These are phyloP conservation scores for Nannizziopsis arthrosporioides DNA, from an alignment of 2,329 filamentous ascomycete species.

Conservation along the genomic window DNA sequence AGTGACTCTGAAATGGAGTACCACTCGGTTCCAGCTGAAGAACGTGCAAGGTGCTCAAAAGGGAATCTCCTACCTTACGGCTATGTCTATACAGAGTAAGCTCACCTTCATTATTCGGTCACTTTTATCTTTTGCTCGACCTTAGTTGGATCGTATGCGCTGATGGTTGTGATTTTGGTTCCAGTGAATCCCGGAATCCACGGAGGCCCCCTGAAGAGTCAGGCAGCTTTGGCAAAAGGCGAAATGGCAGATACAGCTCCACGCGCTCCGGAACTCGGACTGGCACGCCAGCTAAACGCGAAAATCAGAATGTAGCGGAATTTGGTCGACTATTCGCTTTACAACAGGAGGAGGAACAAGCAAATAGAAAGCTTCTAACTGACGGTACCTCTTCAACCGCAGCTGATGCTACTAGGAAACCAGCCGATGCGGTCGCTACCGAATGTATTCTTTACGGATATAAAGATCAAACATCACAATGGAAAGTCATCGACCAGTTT, in stretches of 20 bases:
- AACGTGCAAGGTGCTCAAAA: slow-evolving; percentile 48
- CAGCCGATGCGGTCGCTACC: slow-evolving; percentile 46
- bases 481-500: slow-evolving; percentile 80
- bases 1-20: slow-evolving; percentile 43
- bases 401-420: slow-evolving; percentile 30
- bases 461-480: slow-evolving; percentile 53
- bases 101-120: slow-evolving; percentile 11
- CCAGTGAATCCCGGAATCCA: slow-evolving; percentile 38
- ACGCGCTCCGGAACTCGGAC: slow-evolving; percentile 45
- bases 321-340: slow-evolving; percentile 36
- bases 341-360: slow-evolving; percentile 35
- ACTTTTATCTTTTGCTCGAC: background rate
- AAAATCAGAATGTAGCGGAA: slow-evolving; percentile 42
- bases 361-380: slow-evolving; percentile 21
- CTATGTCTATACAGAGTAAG: slow-evolving; percentile 51
- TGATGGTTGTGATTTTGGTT: background rate
- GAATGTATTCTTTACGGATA: slow-evolving; percentile 84
- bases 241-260: slow-evolving; percentile 35
- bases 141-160: background rate
- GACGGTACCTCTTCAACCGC: slow-evolving; percentile 33
- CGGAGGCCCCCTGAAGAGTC: slow-evolving; percentile 47
- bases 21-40: slow-evolving; percentile 52
- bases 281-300: slow-evolving; percentile 46
- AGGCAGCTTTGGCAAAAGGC: slow-evolving; percentile 49
- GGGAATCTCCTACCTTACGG: slow-evolving; percentile 52